phyloP scores from a whole-genome alignment of 1,139 yeast genomes.

The Candida tetrigidarum region DNA sequence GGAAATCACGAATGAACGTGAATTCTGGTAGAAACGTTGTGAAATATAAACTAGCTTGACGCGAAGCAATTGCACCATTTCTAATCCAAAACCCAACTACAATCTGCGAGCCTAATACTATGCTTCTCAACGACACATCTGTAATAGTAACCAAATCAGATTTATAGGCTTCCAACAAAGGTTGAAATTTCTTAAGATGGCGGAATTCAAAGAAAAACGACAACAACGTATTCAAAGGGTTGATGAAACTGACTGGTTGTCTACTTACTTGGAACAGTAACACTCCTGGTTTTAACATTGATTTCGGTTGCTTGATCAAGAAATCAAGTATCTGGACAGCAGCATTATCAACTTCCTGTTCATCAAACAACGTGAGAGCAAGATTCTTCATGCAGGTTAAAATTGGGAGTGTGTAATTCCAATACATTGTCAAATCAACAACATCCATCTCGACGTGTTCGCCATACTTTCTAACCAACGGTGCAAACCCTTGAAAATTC shows the following conservation, averaged over 20 bases:
- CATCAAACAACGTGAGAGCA: conserved; percentile 35
- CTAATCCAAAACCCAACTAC: conserved; percentile 89
- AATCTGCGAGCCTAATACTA: conserved; percentile 75
- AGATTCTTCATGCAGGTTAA: conserved; percentile 49
- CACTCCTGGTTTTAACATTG: conserved; percentile 38
- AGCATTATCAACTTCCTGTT: conserved; percentile 21
- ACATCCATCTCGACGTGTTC: conserved; percentile 68
- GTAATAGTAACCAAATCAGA: conserved; percentile 47
- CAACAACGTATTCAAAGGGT: conserved; percentile 61
- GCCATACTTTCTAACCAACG: conserved; percentile 61
- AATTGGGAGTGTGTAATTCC: conserved; percentile 50
- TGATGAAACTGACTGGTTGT: conserved; percentile 56
- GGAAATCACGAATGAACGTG: conserved; percentile 52
- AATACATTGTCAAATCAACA: conserved; percentile 51
- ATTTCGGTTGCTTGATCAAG: conserved; percentile 21
- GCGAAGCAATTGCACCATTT: conserved; percentile 63
- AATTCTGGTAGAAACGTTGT: conserved; percentile 39
- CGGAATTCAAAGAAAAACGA: conserved; percentile 43
- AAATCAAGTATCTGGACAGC: conserved; percentile 7
- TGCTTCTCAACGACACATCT: conserved; percentile 60
- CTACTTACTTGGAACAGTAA: conserved; percentile 50
- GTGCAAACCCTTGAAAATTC: conserved; percentile 61
- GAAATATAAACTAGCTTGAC: conserved; percentile 46
- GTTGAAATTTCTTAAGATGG: conserved; percentile 26
- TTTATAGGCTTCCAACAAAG: conserved; percentile 20